A percentile compares a stretch with the other conserved stretches of the same genome.
Conservation (phyloP, 495 filamentous ascomycete genomes). For the Penicillium samsonianum region DNA sequence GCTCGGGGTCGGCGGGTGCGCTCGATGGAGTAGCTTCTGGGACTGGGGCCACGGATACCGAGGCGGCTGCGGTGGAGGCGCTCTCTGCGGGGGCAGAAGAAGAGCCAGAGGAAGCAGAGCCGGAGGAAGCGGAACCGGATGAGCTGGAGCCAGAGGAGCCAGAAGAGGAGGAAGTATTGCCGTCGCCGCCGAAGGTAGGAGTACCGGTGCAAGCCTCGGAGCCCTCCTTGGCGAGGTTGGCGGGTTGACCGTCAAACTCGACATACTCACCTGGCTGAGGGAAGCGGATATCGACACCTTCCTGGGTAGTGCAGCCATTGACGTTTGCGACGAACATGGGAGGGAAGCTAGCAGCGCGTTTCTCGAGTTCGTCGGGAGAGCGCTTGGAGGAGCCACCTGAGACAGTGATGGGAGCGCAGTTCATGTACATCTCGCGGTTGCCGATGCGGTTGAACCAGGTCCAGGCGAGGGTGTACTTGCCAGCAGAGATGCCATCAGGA, state of each 20-base stretch:
- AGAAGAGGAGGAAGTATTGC: constrained; percentile 12
- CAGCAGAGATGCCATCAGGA: constrained; percentile 41
- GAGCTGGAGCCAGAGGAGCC: constrained; percentile 19
- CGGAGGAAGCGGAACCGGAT: constrained; percentile 19
- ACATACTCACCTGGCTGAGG: constrained; percentile 73
- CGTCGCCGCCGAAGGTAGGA: constrained; percentile 32
- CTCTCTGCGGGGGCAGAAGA: constrained; percentile 17
- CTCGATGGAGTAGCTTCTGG: constrained; percentile 24
- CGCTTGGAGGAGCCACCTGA: constrained; percentile 50
- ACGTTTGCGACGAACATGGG: constrained; percentile 83
- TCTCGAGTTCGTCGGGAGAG: constrained; percentile 34
- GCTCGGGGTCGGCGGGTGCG: constrained; percentile 18
- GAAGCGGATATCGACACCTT: constrained; percentile 61
- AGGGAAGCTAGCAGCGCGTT: constrained; percentile 57
- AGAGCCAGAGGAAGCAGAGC: constrained; percentile 14
- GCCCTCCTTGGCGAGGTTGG: constrained; percentile 33
- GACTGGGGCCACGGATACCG: constrained; percentile 31
- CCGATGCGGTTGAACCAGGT: constrained; percentile 91
- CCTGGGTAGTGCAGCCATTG: constrained; percentile 59
- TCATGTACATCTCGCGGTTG: constrained; percentile 94
- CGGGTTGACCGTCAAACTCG: constrained; percentile 25
- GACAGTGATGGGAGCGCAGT: constrained; percentile 76
- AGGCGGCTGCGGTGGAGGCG: constrained; percentile 24
- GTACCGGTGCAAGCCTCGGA: constrained; percentile 36
- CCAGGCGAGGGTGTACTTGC: constrained; percentile 74